These are phyloP conservation scores for Microdochium trichocladiopsis DNA, from an alignment of 2,329 filamentous ascomycete species.

Conservation along the genomic window DNA sequence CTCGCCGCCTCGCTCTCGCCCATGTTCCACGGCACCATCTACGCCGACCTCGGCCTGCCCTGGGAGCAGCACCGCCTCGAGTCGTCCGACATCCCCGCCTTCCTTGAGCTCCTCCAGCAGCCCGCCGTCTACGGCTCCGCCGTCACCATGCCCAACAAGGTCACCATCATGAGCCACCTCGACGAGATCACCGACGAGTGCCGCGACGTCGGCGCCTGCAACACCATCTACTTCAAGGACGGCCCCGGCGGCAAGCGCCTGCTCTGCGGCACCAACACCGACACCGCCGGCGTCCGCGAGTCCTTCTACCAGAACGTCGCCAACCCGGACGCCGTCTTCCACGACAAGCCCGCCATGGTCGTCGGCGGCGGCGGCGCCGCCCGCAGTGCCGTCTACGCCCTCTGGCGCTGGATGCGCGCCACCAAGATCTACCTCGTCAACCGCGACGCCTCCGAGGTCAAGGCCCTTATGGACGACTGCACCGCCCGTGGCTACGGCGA, in stretches of 20 bases:
- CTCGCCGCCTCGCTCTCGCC: slow-evolving; percentile 49
- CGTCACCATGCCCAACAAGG: slow-evolving; percentile 81
- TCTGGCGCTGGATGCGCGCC: slow-evolving; percentile 62
- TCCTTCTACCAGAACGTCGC: slow-evolving; percentile 54
- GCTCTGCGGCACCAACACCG: slow-evolving; percentile 73
- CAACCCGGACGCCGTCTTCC: slow-evolving; percentile 37
- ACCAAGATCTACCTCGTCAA: slow-evolving; percentile 71
- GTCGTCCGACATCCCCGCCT: slow-evolving; percentile 39
- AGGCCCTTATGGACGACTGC: slow-evolving; percentile 60
- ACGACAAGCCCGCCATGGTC: slow-evolving; percentile 60
- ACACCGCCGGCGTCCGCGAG: slow-evolving; percentile 71
- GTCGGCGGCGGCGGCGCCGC: slow-evolving; percentile 74
- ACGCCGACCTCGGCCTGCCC: slow-evolving; percentile 38
- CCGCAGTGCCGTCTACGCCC: slow-evolving; percentile 69
- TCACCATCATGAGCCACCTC: slow-evolving; percentile 65
- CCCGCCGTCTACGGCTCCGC: slow-evolving; percentile 60
- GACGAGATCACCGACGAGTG: slow-evolving; percentile 69
- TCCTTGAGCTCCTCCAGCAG: slow-evolving; percentile 44
- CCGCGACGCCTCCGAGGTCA: slow-evolving; percentile 60
- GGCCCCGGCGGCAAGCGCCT: slow-evolving; percentile 37
- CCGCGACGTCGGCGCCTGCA: slow-evolving; percentile 67
- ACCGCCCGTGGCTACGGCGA: slow-evolving; percentile 49
- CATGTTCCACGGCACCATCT: slow-evolving; percentile 45
- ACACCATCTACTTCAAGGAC: slow-evolving; percentile 64
- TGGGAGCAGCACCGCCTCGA: slow-evolving; percentile 48